These are phyloP conservation scores for Xylaria sp. DNA, from an alignment of 2,329 filamentous ascomycete species.

Conservation along the genomic window DNA sequence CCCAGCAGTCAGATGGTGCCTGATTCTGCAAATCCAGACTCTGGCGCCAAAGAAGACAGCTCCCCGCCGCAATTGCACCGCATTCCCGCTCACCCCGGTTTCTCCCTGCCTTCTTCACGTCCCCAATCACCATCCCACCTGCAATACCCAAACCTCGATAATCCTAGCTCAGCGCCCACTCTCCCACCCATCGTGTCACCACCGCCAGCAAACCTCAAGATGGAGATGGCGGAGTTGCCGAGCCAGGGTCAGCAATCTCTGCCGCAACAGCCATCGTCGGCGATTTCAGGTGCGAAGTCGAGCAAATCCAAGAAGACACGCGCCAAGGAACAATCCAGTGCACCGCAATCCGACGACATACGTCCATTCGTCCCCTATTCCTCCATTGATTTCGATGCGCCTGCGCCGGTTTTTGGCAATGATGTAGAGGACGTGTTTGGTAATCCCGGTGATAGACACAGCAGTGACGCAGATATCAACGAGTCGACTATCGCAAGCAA, in stretches of 20 bases:
- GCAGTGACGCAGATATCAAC: background rate
- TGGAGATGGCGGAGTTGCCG: constrained; percentile 16
- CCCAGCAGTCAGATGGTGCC: background rate
- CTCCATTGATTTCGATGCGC: background rate
- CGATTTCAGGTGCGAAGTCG: constrained; percentile 1
- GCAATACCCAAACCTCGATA: background rate
- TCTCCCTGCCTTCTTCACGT: constrained; percentile 2
- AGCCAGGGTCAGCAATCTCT: constrained; percentile 3
- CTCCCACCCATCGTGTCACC: background rate
- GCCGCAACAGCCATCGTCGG: background rate
- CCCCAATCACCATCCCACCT: constrained; percentile 5
- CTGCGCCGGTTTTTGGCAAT: background rate
- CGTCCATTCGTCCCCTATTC: constrained; percentile 1
- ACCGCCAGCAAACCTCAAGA: background rate
- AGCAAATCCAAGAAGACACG: constrained; percentile 34
- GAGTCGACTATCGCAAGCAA: background rate
- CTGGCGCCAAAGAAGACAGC: background rate
- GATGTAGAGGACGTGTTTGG: constrained; percentile 1
- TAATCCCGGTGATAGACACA: background rate
- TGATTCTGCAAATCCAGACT: background rate
- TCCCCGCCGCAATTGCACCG: background rate
- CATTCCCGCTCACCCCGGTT: background rate
- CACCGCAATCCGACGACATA: constrained; percentile 4
- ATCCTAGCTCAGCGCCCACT: background rate
- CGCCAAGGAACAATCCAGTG: constrained; percentile 37